These are phyloP conservation scores for Thelephora terrestris DNA, from an alignment of 1,284 basidiomycete genomes.

Conservation along the genomic window DNA sequence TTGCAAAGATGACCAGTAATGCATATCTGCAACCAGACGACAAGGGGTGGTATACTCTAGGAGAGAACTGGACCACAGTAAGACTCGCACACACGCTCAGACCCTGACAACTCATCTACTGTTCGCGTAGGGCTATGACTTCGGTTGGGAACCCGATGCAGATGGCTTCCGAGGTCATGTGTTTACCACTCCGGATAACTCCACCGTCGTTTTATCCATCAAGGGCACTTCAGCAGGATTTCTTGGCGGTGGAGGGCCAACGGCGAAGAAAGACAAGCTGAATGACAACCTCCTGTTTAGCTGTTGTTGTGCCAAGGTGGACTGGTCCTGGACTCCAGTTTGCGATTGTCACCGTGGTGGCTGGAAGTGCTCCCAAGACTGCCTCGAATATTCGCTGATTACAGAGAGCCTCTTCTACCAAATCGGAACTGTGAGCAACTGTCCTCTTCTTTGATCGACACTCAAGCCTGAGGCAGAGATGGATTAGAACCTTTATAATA, in stretches of 20 bases:
- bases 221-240: constrained; percentile 87
- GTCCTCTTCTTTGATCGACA: constrained; percentile 3
- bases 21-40: constrained; percentile 67
- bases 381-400: constrained; percentile 71
- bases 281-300: constrained; percentile 97
- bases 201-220: constrained; percentile 82
- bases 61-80: constrained; percentile 54
- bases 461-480: background rate
- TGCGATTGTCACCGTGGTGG: constrained; percentile 85
- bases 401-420: constrained; percentile 88
- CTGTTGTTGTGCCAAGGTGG: constrained; percentile 93
- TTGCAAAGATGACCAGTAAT: constrained; percentile 94
- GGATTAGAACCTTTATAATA: constrained; percentile 81
- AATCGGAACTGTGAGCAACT: constrained; percentile 56
- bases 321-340: constrained; percentile 92
- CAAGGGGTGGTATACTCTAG: constrained; percentile 71
- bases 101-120: background rate
- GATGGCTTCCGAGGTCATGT: constrained; percentile 91
- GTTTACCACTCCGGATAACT: constrained; percentile 76
- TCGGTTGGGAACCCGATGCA: constrained; percentile 86
- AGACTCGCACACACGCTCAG: constrained; percentile 15
- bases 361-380: constrained; percentile 78
- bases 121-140: constrained; percentile 54
- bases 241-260: constrained; percentile 78
- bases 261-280: constrained; percentile 82